Evolutionary conservation across 2,329 filamentous ascomycete genomes (phyloP).

Genomic region (Raffaelea arxii): DNA sequence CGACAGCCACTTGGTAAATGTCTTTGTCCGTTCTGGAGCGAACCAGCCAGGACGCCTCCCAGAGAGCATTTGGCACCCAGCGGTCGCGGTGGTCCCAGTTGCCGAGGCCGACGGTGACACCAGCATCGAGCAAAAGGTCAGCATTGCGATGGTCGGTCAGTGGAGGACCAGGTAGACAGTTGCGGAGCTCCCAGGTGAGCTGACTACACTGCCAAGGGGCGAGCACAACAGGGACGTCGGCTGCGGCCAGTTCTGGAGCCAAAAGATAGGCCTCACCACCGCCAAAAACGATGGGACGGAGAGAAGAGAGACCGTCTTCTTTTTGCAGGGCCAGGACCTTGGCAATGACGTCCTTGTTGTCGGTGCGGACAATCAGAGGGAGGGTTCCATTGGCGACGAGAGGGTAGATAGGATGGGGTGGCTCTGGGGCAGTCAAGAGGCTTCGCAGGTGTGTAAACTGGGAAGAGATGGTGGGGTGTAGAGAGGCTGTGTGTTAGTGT

Average conservation of each 20-base stretch:
- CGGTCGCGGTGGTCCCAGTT: constrained; percentile 1
- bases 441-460: background rate
- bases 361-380: background rate
- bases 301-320: background rate
- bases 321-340: background rate
- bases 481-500: background rate
- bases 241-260: background rate
- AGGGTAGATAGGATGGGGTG: background rate
- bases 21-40: background rate
- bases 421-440: background rate
- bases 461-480: background rate
- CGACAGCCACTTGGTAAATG: background rate
- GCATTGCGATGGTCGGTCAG: background rate
- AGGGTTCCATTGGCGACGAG: background rate
- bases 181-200: background rate
- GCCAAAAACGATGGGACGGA: background rate
- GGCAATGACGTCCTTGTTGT: background rate
- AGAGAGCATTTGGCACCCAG: background rate
- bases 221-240: background rate
- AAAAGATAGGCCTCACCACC: background rate
- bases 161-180: background rate
- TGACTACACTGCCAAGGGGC: background rate
- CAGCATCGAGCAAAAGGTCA: background rate
- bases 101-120: background rate
- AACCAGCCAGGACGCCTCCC: background rate